These are phyloP conservation scores for Metschnikowia cubensis DNA, from an alignment of 805 yeast genomes.

Conservation along the genomic window DNA sequence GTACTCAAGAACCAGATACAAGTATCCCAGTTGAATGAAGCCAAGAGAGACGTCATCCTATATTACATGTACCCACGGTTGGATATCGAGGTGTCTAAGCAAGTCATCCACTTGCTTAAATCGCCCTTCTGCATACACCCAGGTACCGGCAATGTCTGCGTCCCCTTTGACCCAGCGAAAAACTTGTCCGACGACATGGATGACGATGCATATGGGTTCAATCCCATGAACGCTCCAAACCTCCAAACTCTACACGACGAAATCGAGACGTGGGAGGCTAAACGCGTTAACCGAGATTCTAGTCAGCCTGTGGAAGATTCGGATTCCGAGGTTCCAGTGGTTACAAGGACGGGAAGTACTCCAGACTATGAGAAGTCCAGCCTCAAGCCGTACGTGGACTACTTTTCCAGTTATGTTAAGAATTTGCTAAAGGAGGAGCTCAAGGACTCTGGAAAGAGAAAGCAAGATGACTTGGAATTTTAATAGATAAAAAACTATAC, in stretches of 20 bases:
- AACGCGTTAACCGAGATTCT: constrained; percentile 27
- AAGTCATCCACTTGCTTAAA: constrained; percentile 85
- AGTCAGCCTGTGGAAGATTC: constrained; percentile 23
- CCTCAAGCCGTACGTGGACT: constrained; percentile 65
- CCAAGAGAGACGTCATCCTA: constrained; percentile 77
- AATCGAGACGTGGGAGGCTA: constrained; percentile 47
- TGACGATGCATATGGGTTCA: constrained; percentile 52
- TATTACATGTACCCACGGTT: constrained; percentile 84
- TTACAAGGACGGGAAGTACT: constrained; percentile 14
- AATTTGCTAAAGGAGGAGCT: constrained; percentile 54
- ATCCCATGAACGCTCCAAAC: constrained; percentile 79
- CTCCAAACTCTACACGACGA: constrained; percentile 61
- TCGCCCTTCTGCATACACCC: constrained; percentile 98
- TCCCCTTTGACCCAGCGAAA: constrained; percentile 62
- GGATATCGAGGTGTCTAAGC: constrained; percentile 89
- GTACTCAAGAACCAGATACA: constrained; percentile 43
- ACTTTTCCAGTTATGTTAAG: constrained; percentile 61
- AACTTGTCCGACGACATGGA: constrained; percentile 30
- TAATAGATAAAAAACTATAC: neutral
- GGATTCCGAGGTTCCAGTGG: constrained; percentile 17
- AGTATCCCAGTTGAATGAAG: constrained; percentile 53
- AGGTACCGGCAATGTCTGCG: constrained; percentile 91
- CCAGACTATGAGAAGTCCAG: constrained; percentile 61
- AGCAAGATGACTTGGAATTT: constrained; percentile 30
- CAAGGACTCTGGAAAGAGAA: constrained; percentile 26